These are phyloP conservation scores for Phytophthora constricta DNA, from an alignment of 352 stramenopile genomes.

Conservation along the genomic window DNA sequence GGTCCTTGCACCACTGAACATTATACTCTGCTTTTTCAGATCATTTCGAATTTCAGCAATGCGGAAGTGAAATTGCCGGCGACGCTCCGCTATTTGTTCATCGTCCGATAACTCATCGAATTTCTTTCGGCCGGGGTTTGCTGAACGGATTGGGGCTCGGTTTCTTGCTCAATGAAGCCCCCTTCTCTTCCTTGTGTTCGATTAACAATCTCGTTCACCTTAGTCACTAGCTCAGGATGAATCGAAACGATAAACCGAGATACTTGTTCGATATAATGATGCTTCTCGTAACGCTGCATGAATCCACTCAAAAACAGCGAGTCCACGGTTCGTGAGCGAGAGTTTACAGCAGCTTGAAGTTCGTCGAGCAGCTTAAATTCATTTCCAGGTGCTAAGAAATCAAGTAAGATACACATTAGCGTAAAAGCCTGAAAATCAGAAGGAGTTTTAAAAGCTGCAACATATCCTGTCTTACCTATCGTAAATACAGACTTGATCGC, in stretches of 20 bases:
- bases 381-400: constrained; percentile 53
- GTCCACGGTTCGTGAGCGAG: constrained; percentile 66
- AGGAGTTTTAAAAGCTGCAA: too few relatives aligned
- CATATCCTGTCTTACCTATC: too few relatives aligned
- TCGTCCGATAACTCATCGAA: constrained; percentile 64
- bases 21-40: constrained; percentile 78
- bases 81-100: constrained; percentile 58
- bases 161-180: constrained; percentile 2
- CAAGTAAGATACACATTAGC: too few relatives aligned
- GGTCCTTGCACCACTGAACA: constrained; percentile 76
- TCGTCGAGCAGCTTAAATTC: constrained; percentile 80
- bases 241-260: constrained; percentile 67
- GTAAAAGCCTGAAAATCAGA: too few relatives aligned
- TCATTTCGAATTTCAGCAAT: constrained; percentile 64
- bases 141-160: constrained; percentile 11
- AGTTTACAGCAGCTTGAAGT: constrained; percentile 80
- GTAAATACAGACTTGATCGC: constrained; percentile 66
- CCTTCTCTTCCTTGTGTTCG: constrained; percentile 5
- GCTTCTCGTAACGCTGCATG: constrained; percentile 78
- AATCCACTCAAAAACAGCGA: constrained; percentile 84
- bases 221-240: constrained; percentile 55
- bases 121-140: constrained; percentile 18
- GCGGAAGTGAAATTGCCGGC: constrained; percentile 80
- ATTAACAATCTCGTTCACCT: constrained; percentile 60
- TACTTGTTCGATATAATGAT: constrained; percentile 73